A percentile compares a stretch with the other conserved stretches of the same genome.
phyloP scores from a whole-genome alignment of 202 grass and related monocot genomes.

The Setaria italica region DNA sequence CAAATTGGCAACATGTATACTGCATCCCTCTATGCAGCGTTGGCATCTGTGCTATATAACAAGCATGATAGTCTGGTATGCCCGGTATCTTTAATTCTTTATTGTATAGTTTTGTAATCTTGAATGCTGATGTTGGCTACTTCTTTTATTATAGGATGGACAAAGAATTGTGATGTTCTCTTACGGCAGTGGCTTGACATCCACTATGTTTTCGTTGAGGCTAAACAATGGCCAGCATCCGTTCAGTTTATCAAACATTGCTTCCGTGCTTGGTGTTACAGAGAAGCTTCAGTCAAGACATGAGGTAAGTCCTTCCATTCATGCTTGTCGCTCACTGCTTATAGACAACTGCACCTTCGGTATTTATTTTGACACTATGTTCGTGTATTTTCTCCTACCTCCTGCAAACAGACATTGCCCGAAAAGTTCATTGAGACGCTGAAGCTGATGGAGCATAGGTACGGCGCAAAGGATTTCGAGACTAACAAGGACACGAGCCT shows the following conservation, averaged over 20 bases:
- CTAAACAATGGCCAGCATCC: slow-evolving; percentile 74
- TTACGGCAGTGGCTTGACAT: slow-evolving; percentile 75
- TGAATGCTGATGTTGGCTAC: slow-evolving; percentile 11
- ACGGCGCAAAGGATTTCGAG: slow-evolving; percentile 88
- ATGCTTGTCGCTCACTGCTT: background rate
- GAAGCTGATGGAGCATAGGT: slow-evolving; percentile 95
- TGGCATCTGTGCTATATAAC: slow-evolving; percentile 73
- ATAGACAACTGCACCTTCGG: background rate
- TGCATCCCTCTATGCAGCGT: slow-evolving; percentile 93
- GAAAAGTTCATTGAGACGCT: slow-evolving; percentile 82
- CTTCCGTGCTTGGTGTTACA: slow-evolving; percentile 65
- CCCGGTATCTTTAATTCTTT: slow-evolving; percentile 26
- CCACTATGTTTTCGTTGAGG: slow-evolving; percentile 76
- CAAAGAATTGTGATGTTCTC: slow-evolving; percentile 95
- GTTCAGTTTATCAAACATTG: slow-evolving; percentile 83
- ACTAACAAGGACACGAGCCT: slow-evolving; percentile 76
- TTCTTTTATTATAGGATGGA: slow-evolving; percentile 56
- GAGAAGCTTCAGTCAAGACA: slow-evolving; percentile 83
- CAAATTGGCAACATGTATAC: slow-evolving; percentile 99
- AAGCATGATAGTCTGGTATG: slow-evolving; percentile 81
- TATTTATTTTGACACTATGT: background rate
- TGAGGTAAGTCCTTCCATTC: slow-evolving; percentile 58
- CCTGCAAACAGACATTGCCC: slow-evolving; percentile 66
- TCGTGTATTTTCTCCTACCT: background rate
- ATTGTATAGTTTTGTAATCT: background rate